A percentile compares a stretch with the other conserved stretches of the same genome.
Conservation (phyloP, 129 eudicot genomes). For the Ambrosia trifida region DNA sequence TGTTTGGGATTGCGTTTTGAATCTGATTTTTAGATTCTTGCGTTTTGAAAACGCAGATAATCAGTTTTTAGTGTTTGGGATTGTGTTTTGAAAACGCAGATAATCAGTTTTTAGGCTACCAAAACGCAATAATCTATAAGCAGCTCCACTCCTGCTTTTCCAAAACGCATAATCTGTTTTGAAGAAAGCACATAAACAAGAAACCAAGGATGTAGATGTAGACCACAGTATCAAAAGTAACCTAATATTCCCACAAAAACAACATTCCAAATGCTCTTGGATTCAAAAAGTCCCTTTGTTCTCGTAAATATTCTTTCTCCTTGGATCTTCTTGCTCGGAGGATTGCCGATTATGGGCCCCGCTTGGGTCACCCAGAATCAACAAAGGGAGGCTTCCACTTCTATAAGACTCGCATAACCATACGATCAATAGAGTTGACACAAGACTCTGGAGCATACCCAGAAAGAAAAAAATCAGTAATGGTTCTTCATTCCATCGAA, state of each 20-base stretch:
- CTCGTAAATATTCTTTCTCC: slow-evolving; percentile 33
- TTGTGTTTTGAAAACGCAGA: too few species aligned
- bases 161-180: too few species aligned
- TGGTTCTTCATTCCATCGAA: slow-evolving; percentile 34
- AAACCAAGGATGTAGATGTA: slow-evolving; percentile 19
- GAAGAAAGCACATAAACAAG: slow-evolving; percentile 27
- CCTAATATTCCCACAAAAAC: slow-evolving; percentile 40
- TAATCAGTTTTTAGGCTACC: too few species aligned
- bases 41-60: too few species aligned
- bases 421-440: slow-evolving; percentile 16
- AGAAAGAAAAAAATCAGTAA: background rate
- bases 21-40: too few species aligned
- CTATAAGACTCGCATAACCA: slow-evolving; percentile 24
- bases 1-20: too few species aligned
- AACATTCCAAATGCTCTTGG: slow-evolving; percentile 48
- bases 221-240: slow-evolving; percentile 40
- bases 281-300: slow-evolving; percentile 43
- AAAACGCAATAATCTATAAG: too few species aligned
- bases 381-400: slow-evolving; percentile 29
- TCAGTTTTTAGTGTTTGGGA: too few species aligned
- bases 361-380: slow-evolving; percentile 30
- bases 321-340: slow-evolving; percentile 45
- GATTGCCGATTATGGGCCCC: background rate
- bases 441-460: background rate
- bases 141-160: too few species aligned